phyloP scores from a whole-genome alignment of 495 filamentous ascomycete genomes.

The Lichina pygmaea region DNA sequence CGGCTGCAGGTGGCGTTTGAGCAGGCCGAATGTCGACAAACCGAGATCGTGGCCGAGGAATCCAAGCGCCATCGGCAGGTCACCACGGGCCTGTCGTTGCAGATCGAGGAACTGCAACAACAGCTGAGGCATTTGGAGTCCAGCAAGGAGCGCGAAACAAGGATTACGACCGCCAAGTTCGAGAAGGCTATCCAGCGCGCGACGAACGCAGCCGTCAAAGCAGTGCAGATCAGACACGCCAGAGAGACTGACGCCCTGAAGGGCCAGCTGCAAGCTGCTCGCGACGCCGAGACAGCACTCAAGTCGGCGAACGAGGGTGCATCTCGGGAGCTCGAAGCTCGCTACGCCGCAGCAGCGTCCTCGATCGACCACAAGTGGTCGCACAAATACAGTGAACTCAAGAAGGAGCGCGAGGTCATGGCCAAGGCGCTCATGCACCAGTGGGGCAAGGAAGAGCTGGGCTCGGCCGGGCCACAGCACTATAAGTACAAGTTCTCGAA shows the following conservation, averaged over 20 bases:
- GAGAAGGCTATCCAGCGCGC: background rate
- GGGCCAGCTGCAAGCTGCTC: background rate
- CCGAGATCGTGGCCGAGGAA: background rate
- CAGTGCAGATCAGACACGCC: background rate
- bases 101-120: background rate
- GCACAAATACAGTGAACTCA: background rate
- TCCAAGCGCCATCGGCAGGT: background rate
- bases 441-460: constrained; percentile 3
- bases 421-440: constrained; percentile 1
- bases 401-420: constrained; percentile 1
- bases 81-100: background rate
- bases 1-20: background rate
- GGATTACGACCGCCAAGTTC: background rate
- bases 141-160: background rate
- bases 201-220: background rate
- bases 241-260: background rate
- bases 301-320: background rate
- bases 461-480: background rate
- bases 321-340: background rate
- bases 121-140: background rate
- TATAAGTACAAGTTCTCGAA: constrained; percentile 2
- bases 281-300: background rate
- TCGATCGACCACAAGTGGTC: background rate
- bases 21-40: background rate
- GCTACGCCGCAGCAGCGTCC: background rate